Evolutionary conservation across 805 yeast species (phyloP).

Genomic region (Saturnispora sekii): DNA sequence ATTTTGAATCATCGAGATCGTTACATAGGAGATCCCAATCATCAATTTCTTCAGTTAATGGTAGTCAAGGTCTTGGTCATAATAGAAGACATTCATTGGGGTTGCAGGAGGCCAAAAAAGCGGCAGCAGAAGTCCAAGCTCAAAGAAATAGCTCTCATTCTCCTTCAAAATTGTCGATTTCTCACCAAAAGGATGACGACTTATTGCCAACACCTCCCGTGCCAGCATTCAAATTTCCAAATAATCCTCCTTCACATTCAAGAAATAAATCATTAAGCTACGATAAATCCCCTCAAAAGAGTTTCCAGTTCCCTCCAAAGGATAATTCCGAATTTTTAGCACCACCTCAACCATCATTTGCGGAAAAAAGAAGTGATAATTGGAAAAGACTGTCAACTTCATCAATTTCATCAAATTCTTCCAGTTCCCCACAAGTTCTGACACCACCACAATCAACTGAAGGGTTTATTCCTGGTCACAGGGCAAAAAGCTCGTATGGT

Average conservation of each 20-base stretch:
- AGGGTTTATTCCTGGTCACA: slow-evolving; percentile 58
- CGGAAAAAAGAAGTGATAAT: slow-evolving; percentile 32
- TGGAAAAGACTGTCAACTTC: no score
- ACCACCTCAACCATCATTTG: slow-evolving; percentile 47
- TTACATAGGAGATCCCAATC: slow-evolving; percentile 42
- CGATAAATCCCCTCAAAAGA: slow-evolving; percentile 36
- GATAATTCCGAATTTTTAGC: slow-evolving; percentile 25
- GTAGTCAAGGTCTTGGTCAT: slow-evolving; percentile 52
- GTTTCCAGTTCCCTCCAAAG: slow-evolving; percentile 59
- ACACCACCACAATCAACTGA: slow-evolving; percentile 13
- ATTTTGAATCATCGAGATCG: slow-evolving; percentile 11
- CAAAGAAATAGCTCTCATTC: slow-evolving; percentile 39
- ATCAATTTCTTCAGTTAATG: slow-evolving; percentile 19
- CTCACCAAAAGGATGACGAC: slow-evolving; percentile 10
- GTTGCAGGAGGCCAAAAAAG: slow-evolving; percentile 83
- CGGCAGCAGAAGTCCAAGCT: slow-evolving; percentile 87
- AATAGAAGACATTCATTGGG: slow-evolving; percentile 88
- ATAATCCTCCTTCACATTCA: slow-evolving; percentile 20
- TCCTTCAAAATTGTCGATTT: slow-evolving; percentile 23
- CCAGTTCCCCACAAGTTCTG: slow-evolving; percentile 32
- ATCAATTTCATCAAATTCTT: slow-evolving; percentile 23
- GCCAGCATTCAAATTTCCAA: slow-evolving; percentile 11
- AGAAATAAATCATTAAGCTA: no score
- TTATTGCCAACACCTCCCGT: background rate
- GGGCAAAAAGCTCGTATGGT: slow-evolving; percentile 62